Evolutionary conservation across 768 basidiomycete genomes (phyloP).

Genomic region (Agaricus subrufescens): DNA sequence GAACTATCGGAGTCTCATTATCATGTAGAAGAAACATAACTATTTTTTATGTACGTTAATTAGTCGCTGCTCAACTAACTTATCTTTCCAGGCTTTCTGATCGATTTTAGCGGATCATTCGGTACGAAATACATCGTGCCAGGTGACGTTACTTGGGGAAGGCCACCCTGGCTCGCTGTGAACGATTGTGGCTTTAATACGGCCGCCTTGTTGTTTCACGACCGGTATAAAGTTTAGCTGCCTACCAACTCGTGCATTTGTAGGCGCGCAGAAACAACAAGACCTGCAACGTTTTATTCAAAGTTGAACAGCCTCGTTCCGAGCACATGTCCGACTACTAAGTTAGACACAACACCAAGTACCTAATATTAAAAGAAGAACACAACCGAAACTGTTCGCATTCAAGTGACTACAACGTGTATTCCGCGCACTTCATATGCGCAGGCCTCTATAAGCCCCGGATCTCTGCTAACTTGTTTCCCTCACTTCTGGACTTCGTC

Average conservation of each 20-base stretch:
- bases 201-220: not conserved
- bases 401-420: constrained; percentile 8
- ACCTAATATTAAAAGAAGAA: constrained; percentile 7
- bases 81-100: not conserved
- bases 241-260: not conserved
- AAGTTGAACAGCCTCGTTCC: constrained; percentile 22
- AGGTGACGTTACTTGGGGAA: not conserved
- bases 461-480: not conserved
- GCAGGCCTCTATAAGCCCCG: constrained; percentile 7
- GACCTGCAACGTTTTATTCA: not conserved
- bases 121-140: not conserved
- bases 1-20: constrained; percentile 45
- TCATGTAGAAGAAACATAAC: constrained; percentile 5
- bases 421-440: constrained; percentile 6
- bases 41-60: not conserved
- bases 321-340: constrained; percentile 4
- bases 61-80: not conserved
- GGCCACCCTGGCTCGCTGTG: not conserved
- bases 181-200: not conserved
- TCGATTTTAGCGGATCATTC: not conserved
- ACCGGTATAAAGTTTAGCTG: not conserved
- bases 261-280: not conserved
- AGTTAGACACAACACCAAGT: constrained; percentile 7
- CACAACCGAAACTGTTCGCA: constrained; percentile 7
- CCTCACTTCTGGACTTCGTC: constrained; percentile 9